phyloP scores from a whole-genome alignment of 2,329 filamentous ascomycete genomes.

The Fusarium tricinctum region DNA sequence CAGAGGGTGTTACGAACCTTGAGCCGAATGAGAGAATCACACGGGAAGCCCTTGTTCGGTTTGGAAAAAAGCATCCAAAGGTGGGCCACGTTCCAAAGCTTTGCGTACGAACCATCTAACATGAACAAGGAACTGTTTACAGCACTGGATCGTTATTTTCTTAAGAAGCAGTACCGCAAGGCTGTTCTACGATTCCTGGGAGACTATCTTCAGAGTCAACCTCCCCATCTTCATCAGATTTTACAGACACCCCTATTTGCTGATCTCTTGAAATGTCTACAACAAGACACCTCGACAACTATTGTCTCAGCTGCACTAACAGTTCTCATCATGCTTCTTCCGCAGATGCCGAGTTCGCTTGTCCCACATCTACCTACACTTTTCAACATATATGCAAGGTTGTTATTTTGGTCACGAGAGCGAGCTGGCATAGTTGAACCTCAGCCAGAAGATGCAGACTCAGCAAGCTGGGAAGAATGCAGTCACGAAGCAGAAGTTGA shows the following conservation, averaged over 20 bases:
- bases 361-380: slow-evolving; percentile 77
- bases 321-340: slow-evolving; percentile 83
- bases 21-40: slow-evolving; percentile 65
- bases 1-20: slow-evolving; percentile 54
- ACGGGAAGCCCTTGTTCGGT: slow-evolving; percentile 67
- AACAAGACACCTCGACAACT: slow-evolving; percentile 82
- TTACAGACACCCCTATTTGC: slow-evolving; percentile 79
- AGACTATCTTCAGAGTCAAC: slow-evolving; percentile 80
- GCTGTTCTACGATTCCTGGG: slow-evolving; percentile 76
- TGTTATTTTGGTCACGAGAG: slow-evolving; percentile 82
- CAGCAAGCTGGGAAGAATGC: slow-evolving; percentile 72
- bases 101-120: slow-evolving; percentile 8
- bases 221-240: slow-evolving; percentile 83
- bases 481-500: slow-evolving; percentile 73
- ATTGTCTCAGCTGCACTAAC: slow-evolving; percentile 82
- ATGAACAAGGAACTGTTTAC: slow-evolving; percentile 72
- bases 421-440: slow-evolving; percentile 58
- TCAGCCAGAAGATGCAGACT: slow-evolving; percentile 57
- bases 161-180: slow-evolving; percentile 73
- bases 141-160: slow-evolving; percentile 74
- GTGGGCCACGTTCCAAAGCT: slow-evolving; percentile 43
- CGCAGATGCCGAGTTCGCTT: slow-evolving; percentile 81
- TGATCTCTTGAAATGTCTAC: slow-evolving; percentile 79
- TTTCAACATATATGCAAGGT: slow-evolving; percentile 84
- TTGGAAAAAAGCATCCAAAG: slow-evolving; percentile 77